Percentiles rank a stretch among this genome's conserved stretches.
Conservation (phyloP, 352 stramenopile genomes). For the Globisporangium ultimum region DNA sequence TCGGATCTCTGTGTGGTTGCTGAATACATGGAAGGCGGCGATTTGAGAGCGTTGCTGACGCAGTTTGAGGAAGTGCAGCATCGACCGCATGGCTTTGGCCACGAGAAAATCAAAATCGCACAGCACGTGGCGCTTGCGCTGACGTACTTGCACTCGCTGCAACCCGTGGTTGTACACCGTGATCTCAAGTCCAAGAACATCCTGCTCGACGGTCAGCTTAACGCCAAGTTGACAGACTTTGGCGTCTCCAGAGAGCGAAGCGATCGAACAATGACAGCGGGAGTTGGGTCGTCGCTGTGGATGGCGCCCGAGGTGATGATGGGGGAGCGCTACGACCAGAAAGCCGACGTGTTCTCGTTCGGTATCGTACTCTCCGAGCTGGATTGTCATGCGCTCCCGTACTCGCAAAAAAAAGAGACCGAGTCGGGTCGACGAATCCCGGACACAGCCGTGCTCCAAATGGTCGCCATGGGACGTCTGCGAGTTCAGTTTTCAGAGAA, state of each 20-base stretch:
- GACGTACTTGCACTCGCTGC: constrained; percentile 50
- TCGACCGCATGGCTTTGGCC: constrained; percentile 21
- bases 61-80: constrained; percentile 6
- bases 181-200: constrained; percentile 68
- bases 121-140: constrained; percentile 37
- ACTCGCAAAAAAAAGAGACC: constrained; percentile 8
- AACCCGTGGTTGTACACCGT: constrained; percentile 37
- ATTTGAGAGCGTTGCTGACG: constrained; percentile 35
- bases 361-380: too few relatives aligned
- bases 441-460: too few relatives aligned
- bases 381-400: constrained; percentile 29
- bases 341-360: constrained; percentile 19
- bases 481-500: not conserved
- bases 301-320: constrained; percentile 59
- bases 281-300: constrained; percentile 33
- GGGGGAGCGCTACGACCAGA: constrained; percentile 37
- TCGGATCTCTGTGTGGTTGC: constrained; percentile 41
- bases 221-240: constrained; percentile 61
- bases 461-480: not conserved
- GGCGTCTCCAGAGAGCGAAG: constrained; percentile 33
- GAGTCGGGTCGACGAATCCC: not conserved
- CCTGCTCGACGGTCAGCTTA: constrained; percentile 22
- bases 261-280: constrained; percentile 42
- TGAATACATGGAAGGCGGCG: constrained; percentile 44
- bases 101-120: constrained; percentile 30